These are phyloP conservation scores for Colletotrichum neosansevieriae DNA, from an alignment of 2,329 filamentous ascomycete genomes.

Conservation along the genomic window DNA sequence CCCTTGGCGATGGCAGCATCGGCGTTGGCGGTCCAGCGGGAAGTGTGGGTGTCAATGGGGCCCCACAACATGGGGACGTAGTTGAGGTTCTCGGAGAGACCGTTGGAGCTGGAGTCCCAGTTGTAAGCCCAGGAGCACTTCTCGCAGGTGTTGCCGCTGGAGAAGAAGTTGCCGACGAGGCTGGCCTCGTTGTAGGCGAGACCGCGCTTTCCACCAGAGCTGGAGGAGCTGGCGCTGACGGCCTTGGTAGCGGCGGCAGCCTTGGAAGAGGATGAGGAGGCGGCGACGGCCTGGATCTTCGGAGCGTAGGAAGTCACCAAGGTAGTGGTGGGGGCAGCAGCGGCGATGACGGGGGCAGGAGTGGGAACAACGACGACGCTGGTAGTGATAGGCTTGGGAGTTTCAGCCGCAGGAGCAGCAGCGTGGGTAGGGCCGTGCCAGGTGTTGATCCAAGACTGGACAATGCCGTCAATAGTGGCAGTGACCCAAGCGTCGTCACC, in stretches of 20 bases:
- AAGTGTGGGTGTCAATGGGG: slow-evolving; percentile 55
- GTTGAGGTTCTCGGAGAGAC: slow-evolving; percentile 58
- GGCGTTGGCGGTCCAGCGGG: slow-evolving; percentile 64
- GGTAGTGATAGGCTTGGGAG: slow-evolving; percentile 35
- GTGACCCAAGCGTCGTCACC: slow-evolving; percentile 55
- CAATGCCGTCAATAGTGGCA: slow-evolving; percentile 47
- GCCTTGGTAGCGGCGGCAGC: slow-evolving; percentile 39
- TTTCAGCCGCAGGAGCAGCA: slow-evolving; percentile 22
- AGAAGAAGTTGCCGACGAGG: slow-evolving; percentile 64
- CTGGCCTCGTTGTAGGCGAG: slow-evolving; percentile 73
- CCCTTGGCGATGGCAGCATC: slow-evolving; percentile 65
- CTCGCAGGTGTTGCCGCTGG: slow-evolving; percentile 47
- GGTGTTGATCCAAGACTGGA: slow-evolving; percentile 48
- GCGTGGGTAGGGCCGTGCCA: slow-evolving; percentile 28
- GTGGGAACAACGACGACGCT: slow-evolving; percentile 26
- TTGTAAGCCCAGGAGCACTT: slow-evolving; percentile 75
- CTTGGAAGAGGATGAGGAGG: slow-evolving; percentile 38
- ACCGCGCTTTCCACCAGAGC: slow-evolving; percentile 69
- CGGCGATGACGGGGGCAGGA: slow-evolving; percentile 20
- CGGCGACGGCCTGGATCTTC: slow-evolving; percentile 34
- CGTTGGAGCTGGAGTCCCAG: slow-evolving; percentile 67
- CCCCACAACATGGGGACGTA: slow-evolving; percentile 79
- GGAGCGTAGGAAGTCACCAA: slow-evolving; percentile 34
- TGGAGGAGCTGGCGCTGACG: slow-evolving; percentile 28
- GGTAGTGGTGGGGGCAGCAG: slow-evolving; percentile 41